A percentile compares a stretch with the other conserved stretches of the same genome.
phyloP scores from a whole-genome alignment of 2,329 filamentous ascomycete genomes.

The Atkinsonella texensis region DNA sequence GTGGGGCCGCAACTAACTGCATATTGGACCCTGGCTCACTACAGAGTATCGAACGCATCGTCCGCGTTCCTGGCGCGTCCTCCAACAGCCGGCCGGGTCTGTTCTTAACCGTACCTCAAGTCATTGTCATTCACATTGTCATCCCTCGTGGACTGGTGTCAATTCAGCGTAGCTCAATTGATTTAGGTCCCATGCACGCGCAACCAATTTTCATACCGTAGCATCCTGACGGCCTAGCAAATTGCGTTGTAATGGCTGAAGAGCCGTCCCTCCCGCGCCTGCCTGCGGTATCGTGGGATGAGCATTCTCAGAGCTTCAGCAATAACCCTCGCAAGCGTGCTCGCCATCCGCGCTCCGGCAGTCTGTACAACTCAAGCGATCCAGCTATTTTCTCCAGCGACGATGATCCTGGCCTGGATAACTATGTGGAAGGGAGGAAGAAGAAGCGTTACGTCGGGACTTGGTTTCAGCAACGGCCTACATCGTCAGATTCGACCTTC shows the following conservation, averaged over 20 bases:
- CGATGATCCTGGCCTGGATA: slow-evolving; percentile 54
- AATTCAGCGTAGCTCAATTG: neutral
- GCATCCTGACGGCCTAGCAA: neutral
- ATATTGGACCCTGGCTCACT: slow-evolving; percentile 2
- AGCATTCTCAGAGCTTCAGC: slow-evolving; percentile 26
- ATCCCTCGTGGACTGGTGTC: neutral
- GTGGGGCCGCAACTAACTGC: neutral
- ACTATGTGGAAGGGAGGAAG: slow-evolving; percentile 44
- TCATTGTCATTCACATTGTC: too few relatives aligned
- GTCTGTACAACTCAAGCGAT: slow-evolving; percentile 51
- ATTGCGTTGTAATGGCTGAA: slow-evolving; percentile 21
- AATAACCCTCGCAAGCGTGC: slow-evolving; percentile 29
- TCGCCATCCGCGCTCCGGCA: slow-evolving; percentile 16
- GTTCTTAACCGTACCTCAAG: too few relatives aligned
- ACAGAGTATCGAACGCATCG: neutral
- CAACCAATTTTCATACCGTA: neutral
- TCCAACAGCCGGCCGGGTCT: neutral
- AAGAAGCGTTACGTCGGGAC: slow-evolving; percentile 55
- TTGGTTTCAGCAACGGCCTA: slow-evolving; percentile 53
- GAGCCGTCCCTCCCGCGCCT: slow-evolving; percentile 30
- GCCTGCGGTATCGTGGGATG: slow-evolving; percentile 26
- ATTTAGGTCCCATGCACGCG: neutral
- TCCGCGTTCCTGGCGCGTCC: slow-evolving; percentile 4
- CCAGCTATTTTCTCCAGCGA: slow-evolving; percentile 62
- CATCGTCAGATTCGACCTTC: slow-evolving; percentile 36